Conservation (phyloP, 345 rosid genomes). For the Sapria himalayana region DNA sequence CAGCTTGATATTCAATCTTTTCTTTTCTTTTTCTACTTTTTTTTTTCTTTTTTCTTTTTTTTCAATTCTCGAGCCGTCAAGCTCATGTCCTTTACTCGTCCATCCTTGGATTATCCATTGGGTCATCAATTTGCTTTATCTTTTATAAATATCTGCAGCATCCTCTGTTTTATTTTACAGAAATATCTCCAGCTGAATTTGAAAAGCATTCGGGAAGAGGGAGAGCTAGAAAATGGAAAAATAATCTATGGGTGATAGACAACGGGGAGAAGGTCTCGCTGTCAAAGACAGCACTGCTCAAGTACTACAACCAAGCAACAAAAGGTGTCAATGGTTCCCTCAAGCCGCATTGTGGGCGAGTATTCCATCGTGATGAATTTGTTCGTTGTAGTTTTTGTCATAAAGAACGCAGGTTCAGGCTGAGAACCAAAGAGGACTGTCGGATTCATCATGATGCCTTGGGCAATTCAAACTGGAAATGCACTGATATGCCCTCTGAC, state of each 20-base stretch:
- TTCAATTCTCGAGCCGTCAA: no score
- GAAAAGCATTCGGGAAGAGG: conserved; percentile 99
- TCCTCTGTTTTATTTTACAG: no score
- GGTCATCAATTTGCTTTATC: no score
- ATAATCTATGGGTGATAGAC: conserved; percentile 86
- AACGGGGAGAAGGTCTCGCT: conserved; percentile 84
- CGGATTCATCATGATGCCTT: conserved; percentile 68
- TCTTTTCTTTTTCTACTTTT: no score
- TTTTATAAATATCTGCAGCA: no score
- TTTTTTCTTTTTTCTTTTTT: no score
- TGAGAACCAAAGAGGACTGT: conserved; percentile 65
- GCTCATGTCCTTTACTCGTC: no score
- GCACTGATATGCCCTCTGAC: conserved; percentile 53
- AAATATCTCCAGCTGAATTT: conserved; percentile 92
- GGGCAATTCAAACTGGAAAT: conserved; percentile 57
- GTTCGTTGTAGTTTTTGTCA: conserved; percentile 49
- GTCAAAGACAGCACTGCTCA: conserved; percentile 77
- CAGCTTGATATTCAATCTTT: no score
- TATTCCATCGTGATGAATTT: conserved; percentile 71
- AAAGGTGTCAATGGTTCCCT: conserved; percentile 46
- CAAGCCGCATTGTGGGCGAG: conserved; percentile 48
- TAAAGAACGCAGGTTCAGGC: conserved; percentile 73
- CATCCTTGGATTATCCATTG: no score
- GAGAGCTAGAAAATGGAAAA: conserved; percentile 97
- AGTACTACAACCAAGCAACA: conserved; percentile 57